Evolutionary conservation across 2,329 filamentous ascomycete species (phyloP), one percentile per base, ranked within the genome.

Genomic region (Penicillium sumatraense): DNA sequence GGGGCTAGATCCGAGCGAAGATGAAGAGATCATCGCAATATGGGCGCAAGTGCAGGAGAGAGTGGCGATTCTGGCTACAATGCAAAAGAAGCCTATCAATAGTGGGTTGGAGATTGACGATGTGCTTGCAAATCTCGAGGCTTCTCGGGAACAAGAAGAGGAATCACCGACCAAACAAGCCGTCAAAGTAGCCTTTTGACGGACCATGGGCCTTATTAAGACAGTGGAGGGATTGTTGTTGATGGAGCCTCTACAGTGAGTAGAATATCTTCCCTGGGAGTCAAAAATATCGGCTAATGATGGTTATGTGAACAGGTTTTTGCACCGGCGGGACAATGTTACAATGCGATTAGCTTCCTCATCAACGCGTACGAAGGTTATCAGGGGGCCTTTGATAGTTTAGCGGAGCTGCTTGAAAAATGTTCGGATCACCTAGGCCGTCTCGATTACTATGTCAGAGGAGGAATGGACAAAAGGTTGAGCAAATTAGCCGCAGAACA

Each of bases 181-280:
- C 4, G 44, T 46, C 3, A 46, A 31, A 31, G 26, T 11, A 4
- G 16, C 18, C 11, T 46, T 46, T 31, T 24, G 29, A 11, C 10
- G 18, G 5, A 46, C 44, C 5, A 14, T 46, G 23, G 18, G 13
- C 16, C 5, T 46, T 8, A 46, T 46, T 14, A n/a, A 27, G 44
- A 46, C 24, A 9, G 44, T 24, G 44, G 44, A 9, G 44, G 44
- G 2, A 31, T 46, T 27, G 44, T 46, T 26, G 44, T 21, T 6
- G 44, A 46, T 31, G 44, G 44, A n/a, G 44, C 44, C 16, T 46
- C 44, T 3, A 14, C 10, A 26, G 63, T 65, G 61, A 27, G 35
- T 31, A 2, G 21, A 49, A 23, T n/a, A 49, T 40, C n/a, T 40
- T 18, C 3, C 8, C n/a, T 24, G 23, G n/a, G 10, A 10, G 27